Percentiles rank a stretch among this genome's conserved stretches.
These are phyloP conservation scores for Aspergillus indologenus DNA, from an alignment of 495 filamentous ascomycete genomes.

Conservation along the genomic window DNA sequence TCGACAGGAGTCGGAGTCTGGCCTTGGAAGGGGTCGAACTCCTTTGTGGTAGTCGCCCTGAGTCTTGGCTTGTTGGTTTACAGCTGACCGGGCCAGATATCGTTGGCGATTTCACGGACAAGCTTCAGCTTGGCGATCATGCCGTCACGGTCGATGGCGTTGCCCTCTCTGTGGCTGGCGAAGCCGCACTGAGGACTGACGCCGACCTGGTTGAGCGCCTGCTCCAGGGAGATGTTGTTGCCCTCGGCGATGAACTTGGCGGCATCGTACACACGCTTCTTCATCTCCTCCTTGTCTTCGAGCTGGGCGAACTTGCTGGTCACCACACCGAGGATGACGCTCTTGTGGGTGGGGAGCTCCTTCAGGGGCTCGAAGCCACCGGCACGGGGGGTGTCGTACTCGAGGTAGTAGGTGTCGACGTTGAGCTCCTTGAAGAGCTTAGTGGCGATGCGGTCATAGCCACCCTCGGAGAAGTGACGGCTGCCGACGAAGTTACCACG, in stretches of 20 bases:
- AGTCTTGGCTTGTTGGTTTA: conserved; percentile 17
- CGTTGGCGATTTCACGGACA: conserved; percentile 66
- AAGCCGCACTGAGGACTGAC: conserved; percentile 82
- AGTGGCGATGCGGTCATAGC: conserved; percentile 75
- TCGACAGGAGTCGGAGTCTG: conserved; percentile 3
- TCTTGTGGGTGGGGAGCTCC: conserved; percentile 67
- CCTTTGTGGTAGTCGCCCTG: not conserved
- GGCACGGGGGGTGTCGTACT: conserved; percentile 73
- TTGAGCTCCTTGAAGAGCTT: conserved; percentile 75
- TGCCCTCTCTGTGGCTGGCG: conserved; percentile 67
- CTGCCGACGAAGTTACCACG: conserved; percentile 76
- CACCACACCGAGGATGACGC: conserved; percentile 73
- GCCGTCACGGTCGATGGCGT: conserved; percentile 60
- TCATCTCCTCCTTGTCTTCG: conserved; percentile 72
- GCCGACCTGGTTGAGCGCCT: conserved; percentile 64
- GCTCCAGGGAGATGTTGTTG: conserved; percentile 56
- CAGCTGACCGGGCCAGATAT: conserved; percentile 67
- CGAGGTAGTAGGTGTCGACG: conserved; percentile 77
- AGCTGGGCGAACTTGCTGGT: conserved; percentile 70
- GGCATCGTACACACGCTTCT: conserved; percentile 61
- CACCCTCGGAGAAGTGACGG: conserved; percentile 76
- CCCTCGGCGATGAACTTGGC: conserved; percentile 72
- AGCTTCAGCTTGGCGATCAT: conserved; percentile 69
- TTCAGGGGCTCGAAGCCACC: conserved; percentile 78
- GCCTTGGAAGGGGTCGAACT: not conserved